A percentile compares a stretch with the other conserved stretches of the same genome.
Evolutionary conservation across 2,329 filamentous ascomycete species (phyloP).

Genomic region (Fusarium sp.): DNA sequence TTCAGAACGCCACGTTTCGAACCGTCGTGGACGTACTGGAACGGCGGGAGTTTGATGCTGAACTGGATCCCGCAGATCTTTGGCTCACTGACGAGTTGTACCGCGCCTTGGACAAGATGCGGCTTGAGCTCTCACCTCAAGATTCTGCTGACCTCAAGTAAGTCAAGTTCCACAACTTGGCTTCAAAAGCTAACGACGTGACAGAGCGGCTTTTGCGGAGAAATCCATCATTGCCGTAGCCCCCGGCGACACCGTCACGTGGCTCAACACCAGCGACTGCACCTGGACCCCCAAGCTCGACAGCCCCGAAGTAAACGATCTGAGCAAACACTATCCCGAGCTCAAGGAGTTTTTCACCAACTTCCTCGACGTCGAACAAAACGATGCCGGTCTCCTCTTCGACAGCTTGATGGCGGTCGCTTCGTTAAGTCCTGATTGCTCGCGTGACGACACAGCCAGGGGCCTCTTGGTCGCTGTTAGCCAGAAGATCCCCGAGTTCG

Average conservation of each 20-base stretch:
- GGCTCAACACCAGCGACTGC: constrained; percentile 32
- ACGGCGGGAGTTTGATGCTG: constrained; percentile 33
- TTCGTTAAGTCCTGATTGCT: constrained; percentile 23
- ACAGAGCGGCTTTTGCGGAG: constrained; percentile 19
- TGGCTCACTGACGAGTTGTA: constrained; percentile 36
- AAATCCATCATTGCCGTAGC: constrained; percentile 25
- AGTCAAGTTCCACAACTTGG: neutral
- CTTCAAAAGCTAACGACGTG: neutral
- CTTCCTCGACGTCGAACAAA: constrained; percentile 31
- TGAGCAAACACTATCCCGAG: constrained; percentile 39
- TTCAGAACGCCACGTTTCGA: constrained; percentile 32
- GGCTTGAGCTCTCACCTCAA: constrained; percentile 20
- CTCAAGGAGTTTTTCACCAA: constrained; percentile 39
- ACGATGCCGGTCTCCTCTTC: constrained; percentile 33
- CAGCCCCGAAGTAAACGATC: constrained; percentile 29
- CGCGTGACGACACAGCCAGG: constrained; percentile 30
- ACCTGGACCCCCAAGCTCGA: constrained; percentile 37
- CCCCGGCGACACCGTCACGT: constrained; percentile 27
- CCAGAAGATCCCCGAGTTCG: constrained; percentile 31
- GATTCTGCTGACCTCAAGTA: constrained; percentile 35
- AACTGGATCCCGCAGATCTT: constrained; percentile 34
- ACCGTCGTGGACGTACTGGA: constrained; percentile 34
- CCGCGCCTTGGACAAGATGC: constrained; percentile 36
- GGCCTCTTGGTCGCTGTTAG: constrained; percentile 33
- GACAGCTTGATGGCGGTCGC: constrained; percentile 33